Evolutionary conservation across 345 rosid genomes (phyloP), one percentile per base, ranked within the genome.

Genomic region (Bruguiera parviflora): DNA sequence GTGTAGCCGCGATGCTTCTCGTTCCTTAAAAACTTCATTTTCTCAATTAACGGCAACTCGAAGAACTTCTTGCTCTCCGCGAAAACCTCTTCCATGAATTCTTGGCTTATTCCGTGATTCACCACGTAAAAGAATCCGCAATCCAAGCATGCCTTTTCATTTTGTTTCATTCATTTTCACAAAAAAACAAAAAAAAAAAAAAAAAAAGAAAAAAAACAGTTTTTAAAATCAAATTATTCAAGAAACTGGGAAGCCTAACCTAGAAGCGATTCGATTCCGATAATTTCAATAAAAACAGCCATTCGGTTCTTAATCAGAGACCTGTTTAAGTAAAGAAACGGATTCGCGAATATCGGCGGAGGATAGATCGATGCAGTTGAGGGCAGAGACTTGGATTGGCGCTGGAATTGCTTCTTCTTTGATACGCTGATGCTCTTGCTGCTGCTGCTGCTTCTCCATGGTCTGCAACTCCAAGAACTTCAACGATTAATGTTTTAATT

Each of bases 91-190:
- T 81, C 83, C 86, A 77, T 84, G 43, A 91, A 84, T 74, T 91
- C 89, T 63, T 76, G 71, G 69, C 84, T 85, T 56, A 93, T 78
- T 39, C 96, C 92, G 55, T 93, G 97, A 71, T 93, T 91, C 21
- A 81, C 70, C 53, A 93, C 89, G 75, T 93, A 91, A 82, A 93
- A 91, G 75, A 89, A 89, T 55, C 94, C 96, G 65, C 82, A 56
- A 73, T 93, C 98, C 70, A 91, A 69, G 74, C 97, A 93, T 66
- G 97, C 89, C 97, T 90, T 59, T 22, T 21, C 43, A 59, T 67
- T 43, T 5, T 39, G 6, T 25, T 31, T 5, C 35, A 57, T 7
- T 39, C 32, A 47, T 15, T 13, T 6, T 35, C 29, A 25, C 20
- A 18, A 37, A 20, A 18, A 60, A 11, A 49, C 25, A 19, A 19